Conservation (phyloP, 192 early-diverging fungal genomes). For the Podila epicladia region DNA sequence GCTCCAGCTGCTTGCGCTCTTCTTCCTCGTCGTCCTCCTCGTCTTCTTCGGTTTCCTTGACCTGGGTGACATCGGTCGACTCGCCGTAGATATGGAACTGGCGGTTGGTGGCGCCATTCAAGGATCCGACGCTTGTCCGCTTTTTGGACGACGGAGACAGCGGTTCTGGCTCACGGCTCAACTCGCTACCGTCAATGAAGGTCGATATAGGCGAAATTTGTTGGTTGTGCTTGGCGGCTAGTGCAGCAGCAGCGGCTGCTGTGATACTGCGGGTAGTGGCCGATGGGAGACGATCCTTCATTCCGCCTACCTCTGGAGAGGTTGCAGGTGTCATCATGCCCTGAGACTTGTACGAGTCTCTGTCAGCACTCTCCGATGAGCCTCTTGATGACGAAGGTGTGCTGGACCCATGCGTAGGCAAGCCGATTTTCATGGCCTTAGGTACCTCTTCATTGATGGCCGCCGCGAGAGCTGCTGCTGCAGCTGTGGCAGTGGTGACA, state of each 20-base stretch:
- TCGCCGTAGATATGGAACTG: constrained; percentile 13
- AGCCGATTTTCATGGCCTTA: neutral
- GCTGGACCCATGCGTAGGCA: neutral
- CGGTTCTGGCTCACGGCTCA: neutral
- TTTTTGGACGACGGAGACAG: constrained; percentile 12
- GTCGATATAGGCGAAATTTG: neutral
- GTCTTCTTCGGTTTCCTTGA: neutral
- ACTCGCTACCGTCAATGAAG: too few relatives aligned
- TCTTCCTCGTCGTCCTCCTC: constrained; percentile 25
- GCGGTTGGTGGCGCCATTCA: constrained; percentile 23
- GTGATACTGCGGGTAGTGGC: constrained; percentile 36
- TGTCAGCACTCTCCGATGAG: neutral
- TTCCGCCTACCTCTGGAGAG: constrained; percentile 30
- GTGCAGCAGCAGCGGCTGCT: constrained; percentile 38
- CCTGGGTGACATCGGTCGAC: neutral
- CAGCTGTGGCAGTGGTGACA: constrained; percentile 15
- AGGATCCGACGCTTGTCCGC: constrained; percentile 9
- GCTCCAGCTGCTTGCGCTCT: constrained; percentile 1
- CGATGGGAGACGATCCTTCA: constrained; percentile 41
- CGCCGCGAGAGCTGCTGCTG: constrained; percentile 11
- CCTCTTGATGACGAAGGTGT: neutral
- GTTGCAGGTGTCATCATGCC: constrained; percentile 37
- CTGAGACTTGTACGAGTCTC: constrained; percentile 1
- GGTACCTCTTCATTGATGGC: neutral
- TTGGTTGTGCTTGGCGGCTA: constrained; percentile 34